Base-by-base conservation (phyloP, 108 stramenopile species). In the Epithemia pelagica region DNA sequence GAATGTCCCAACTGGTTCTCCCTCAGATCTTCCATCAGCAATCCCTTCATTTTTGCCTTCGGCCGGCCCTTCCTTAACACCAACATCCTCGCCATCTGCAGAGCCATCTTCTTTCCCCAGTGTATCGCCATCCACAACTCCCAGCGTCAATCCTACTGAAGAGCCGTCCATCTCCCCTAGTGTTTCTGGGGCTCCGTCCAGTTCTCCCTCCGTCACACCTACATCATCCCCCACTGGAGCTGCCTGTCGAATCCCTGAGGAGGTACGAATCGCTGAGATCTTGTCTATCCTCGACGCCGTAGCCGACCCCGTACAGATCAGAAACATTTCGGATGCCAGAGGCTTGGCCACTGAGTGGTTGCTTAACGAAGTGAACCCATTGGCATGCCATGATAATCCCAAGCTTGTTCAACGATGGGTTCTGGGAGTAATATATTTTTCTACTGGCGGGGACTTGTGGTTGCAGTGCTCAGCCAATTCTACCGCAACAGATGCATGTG, bases 391-490 rank as follows among this genome's bases (percentile, higher is more conserved):
- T 1, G 64, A 72, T 31, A 68, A 75, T 27, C 25, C 30, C 30
- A 68, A 74, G 30, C 29, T 83, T 19, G 51, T 83, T 21, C 90
- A 92, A 62, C 90, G 90, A 21, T 92, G 84, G 70, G 80, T 69
- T 0, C 61, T 92, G 57, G 90, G 85, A 7, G 76, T 80, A 23
- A 81, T 92, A 73, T 92, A 92, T 70, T 89, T 74, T 65, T 74
- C 82, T 5, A 83, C 85, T 10, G 66, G 64, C 15, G 90, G 90
- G 0, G 78, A 83, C 37, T 32, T 56, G 52, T 92, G 91, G 91
- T 32, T 57, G 1, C 58, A 82, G 72, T 81, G 72, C 32, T 54
- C 76, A 25, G 71, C 30, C 24, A 62, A 65, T 28, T 61, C 62
- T 19, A 26, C 8, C 24, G 67, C 66, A 1, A 62, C 59, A 18